Evolutionary conservation across 2,329 filamentous ascomycete species (phyloP).

Genomic region (Paradendryphiella salina): DNA sequence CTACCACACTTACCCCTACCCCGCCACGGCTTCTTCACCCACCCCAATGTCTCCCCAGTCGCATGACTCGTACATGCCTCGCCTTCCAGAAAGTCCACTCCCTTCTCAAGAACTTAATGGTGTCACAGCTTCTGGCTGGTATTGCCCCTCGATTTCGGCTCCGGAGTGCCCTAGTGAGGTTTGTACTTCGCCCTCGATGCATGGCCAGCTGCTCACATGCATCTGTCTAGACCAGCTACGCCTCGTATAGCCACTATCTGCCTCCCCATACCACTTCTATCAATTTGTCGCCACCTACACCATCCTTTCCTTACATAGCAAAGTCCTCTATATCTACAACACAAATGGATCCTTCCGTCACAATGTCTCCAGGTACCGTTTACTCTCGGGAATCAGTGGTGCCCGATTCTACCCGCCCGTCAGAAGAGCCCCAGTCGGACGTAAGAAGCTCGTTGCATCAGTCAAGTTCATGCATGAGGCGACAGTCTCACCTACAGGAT

Average conservation of each 20-base stretch:
- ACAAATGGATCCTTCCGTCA: slow-evolving; percentile 28
- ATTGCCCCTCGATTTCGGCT: slow-evolving; percentile 34
- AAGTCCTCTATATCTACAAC: slow-evolving; percentile 25
- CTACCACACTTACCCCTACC: slow-evolving; percentile 32
- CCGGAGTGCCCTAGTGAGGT: slow-evolving; percentile 37
- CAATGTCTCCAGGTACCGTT: slow-evolving; percentile 38
- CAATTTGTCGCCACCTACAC: slow-evolving; percentile 25
- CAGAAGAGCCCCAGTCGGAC: slow-evolving; percentile 28
- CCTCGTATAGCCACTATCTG: slow-evolving; percentile 39
- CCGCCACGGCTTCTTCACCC: slow-evolving; percentile 34
- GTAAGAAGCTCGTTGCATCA: slow-evolving; percentile 10
- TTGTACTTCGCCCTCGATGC: slow-evolving; percentile 22
- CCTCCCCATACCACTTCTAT: slow-evolving; percentile 39
- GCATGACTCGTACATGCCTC: slow-evolving; percentile 36
- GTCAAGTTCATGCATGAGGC: slow-evolving; percentile 14
- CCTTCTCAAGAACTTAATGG: slow-evolving; percentile 30
- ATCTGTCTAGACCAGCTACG: slow-evolving; percentile 30
- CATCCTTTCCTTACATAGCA: slow-evolving; percentile 29
- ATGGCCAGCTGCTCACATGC: slow-evolving; percentile 13
- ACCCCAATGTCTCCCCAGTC: slow-evolving; percentile 41
- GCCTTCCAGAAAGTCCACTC: slow-evolving; percentile 33
- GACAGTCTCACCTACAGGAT: slow-evolving; percentile 20
- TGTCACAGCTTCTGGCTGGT: slow-evolving; percentile 38
- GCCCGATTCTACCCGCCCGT: slow-evolving; percentile 23
- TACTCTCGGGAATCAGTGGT: slow-evolving; percentile 35